phyloP scores from a whole-genome alignment of 1,284 basidiomycete species.

The Sparassis latifolia region DNA sequence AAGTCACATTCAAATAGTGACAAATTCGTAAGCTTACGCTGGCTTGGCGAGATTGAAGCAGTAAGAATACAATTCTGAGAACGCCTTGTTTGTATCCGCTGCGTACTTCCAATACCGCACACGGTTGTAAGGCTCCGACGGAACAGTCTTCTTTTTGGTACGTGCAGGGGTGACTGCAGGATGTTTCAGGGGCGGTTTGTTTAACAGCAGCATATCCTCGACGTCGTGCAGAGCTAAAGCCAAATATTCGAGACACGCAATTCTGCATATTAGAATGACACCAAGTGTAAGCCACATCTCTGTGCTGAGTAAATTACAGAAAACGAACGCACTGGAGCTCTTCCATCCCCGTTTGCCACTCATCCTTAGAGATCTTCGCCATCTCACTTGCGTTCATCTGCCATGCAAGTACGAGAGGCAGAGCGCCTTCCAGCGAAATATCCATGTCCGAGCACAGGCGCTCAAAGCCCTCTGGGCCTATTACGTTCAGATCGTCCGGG shows the following conservation, averaged over 20 bases:
- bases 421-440: constrained; percentile 61
- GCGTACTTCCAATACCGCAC: constrained; percentile 44
- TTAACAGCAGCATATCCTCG: constrained; percentile 51
- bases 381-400: constrained; percentile 61
- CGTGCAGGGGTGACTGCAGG: constrained; percentile 24
- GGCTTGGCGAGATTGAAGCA: constrained; percentile 67
- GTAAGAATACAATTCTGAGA: constrained; percentile 59
- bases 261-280: background rate
- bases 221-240: constrained; percentile 49
- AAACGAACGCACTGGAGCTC: constrained; percentile 46
- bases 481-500: constrained; percentile 45
- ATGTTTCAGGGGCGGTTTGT: constrained; percentile 30
- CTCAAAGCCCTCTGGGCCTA: constrained; percentile 65
- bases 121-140: constrained; percentile 47
- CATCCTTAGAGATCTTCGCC: constrained; percentile 56
- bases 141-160: constrained; percentile 23
- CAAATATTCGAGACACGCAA: constrained; percentile 35
- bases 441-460: constrained; percentile 56
- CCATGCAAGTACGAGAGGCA: constrained; percentile 70
- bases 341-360: constrained; percentile 59
- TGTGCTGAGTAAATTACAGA: too few relatives aligned
- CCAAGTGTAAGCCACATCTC: too few relatives aligned
- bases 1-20: background rate
- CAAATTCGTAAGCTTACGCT: constrained; percentile 29
- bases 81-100: constrained; percentile 43